Conservation (phyloP, 2,329 filamentous ascomycete species). For the Dactylonectria estremocensis region DNA sequence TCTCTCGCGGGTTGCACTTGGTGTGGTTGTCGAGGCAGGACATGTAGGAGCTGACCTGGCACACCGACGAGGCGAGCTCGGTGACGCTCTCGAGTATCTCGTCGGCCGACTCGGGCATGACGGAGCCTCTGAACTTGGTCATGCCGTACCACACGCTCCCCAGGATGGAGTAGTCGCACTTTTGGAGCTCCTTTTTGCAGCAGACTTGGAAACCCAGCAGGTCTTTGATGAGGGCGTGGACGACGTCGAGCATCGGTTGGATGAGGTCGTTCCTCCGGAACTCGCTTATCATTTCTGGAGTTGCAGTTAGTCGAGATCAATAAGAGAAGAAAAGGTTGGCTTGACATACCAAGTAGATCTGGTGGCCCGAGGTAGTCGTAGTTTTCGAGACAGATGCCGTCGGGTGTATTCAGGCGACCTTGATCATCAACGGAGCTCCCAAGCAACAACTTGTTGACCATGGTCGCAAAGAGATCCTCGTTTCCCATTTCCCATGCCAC, state of each 20-base stretch:
- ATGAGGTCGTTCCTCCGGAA: neutral
- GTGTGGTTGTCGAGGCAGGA: neutral
- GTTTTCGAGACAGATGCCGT: neutral
- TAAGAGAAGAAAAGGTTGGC: neutral
- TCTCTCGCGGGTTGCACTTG: neutral
- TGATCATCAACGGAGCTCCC: neutral
- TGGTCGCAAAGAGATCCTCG: neutral
- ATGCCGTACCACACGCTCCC: slow-evolving; percentile 14
- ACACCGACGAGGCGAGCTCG: neutral
- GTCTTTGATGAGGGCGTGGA: neutral
- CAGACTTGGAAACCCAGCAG: neutral
- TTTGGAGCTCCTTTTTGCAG: neutral
- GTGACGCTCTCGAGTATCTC: slow-evolving; percentile 8
- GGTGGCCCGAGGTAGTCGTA: neutral
- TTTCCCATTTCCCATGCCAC: slow-evolving; percentile 12
- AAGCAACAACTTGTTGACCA: neutral
- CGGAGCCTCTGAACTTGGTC: neutral
- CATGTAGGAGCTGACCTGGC: neutral
- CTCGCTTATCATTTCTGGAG: neutral
- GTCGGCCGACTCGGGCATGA: neutral
- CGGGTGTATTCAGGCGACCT: neutral
- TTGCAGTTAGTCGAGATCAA: neutral
- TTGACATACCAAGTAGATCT: slow-evolving; percentile 2
- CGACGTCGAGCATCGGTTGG: neutral
- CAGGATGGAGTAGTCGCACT: neutral